These are phyloP conservation scores for Plasmodium blacklocki DNA, from an alignment of 169 alveolate genomes.

Conservation along the genomic window DNA sequence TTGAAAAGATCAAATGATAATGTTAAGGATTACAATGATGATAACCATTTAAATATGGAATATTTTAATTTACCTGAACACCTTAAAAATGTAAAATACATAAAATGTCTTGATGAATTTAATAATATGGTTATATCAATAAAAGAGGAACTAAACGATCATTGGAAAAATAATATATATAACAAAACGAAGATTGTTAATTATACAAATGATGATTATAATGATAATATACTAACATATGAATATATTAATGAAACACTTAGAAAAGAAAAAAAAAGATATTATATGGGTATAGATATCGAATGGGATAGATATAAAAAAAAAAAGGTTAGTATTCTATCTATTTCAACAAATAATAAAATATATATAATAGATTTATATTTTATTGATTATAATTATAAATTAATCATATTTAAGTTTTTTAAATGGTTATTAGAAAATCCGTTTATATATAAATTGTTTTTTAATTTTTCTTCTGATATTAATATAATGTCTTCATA, in stretches of 20 bases:
- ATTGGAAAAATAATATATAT: constrained; percentile 61
- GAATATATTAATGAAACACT: constrained; percentile 57
- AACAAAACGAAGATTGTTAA: constrained; percentile 5
- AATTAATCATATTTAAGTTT: constrained; percentile 26
- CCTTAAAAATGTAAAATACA: constrained; percentile 24
- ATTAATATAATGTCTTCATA: constrained; percentile 21
- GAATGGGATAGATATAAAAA: constrained; percentile 77
- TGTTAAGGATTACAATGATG: neutral
- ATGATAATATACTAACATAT: constrained; percentile 7
- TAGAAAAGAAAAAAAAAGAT: constrained; percentile 21
- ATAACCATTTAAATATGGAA: neutral
- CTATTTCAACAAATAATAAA: constrained; percentile 54
- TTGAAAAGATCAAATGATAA: neutral
- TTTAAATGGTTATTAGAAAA: constrained; percentile 76
- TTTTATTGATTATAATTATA: constrained; percentile 35
- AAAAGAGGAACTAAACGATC: constrained; percentile 15
- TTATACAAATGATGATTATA: no score
- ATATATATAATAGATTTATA: constrained; percentile 66
- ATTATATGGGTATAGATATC: constrained; percentile 63
- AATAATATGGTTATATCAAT: constrained; percentile 21
- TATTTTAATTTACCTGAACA: constrained; percentile 55
- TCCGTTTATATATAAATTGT: constrained; percentile 71
- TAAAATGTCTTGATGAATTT: constrained; percentile 17
- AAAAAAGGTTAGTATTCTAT: constrained; percentile 26
- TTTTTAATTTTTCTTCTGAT: constrained; percentile 63